Evolutionary conservation across 495 filamentous ascomycete species (phyloP), one percentile per base, ranked within the genome.

Genomic region (Lindgomyces ingoldianus): DNA sequence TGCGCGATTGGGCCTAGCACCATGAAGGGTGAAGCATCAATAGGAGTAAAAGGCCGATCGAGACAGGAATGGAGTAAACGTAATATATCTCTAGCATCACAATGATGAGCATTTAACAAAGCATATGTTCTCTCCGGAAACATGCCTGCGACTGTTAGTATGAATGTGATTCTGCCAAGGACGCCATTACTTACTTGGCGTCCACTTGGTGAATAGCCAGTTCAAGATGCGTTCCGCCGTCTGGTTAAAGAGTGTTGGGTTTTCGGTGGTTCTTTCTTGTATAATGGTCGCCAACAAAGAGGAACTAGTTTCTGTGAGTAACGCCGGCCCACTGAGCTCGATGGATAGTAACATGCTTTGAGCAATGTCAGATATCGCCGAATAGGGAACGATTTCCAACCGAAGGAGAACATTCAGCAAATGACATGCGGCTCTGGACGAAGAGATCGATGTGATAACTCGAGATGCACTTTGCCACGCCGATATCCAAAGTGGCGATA

Each of bases 151-250:
- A 59, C 78, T 68, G 45, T 57, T 42, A 60, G 60, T 21, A 14
- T 50, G 25, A 11, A 51, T 29, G 9, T 19, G 2, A 26, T 27
- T 25, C 30, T 1, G 14, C 10, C n/a, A 19, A 2, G n/a, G 14
- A 21, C 27, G 57, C 22, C 8, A 4, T 12, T 8, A 74, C 80
- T 66, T 78, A 91, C 87, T 84, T 61, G 89, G 87, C 64, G 83
- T 84, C 93, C 91, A 96, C 64, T 84, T 85, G 46, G 84, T 83
- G 72, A 88, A 86, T 3, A 93, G 73, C 93, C 93, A 97, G 67
- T 85, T 81, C 60, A 91, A 82, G 47, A 92, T 81, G 52, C 88
- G 81, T 58, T 86, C 86, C 26, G 84, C 85, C 11, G 87, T 85
- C 27, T 84, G 79, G 45, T 86, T 77, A 41, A 83, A 83, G 3